Conservation (phyloP, 2,329 filamentous ascomycete species). For the Bretziella fagacearum region DNA sequence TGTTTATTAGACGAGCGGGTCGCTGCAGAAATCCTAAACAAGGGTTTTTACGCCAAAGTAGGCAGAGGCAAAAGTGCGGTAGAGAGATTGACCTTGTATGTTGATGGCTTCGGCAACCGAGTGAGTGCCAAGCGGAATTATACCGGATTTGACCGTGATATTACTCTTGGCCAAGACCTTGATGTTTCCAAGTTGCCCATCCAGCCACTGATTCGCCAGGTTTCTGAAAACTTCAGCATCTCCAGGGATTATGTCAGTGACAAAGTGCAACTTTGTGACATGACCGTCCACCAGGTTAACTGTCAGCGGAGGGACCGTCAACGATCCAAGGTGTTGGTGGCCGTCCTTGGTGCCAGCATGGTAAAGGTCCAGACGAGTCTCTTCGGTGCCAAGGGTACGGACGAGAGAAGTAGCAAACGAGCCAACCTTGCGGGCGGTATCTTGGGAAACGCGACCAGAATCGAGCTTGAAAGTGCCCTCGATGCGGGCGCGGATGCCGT, state of each 20-base stretch:
- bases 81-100: conserved; percentile 69
- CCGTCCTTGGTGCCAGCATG: conserved; percentile 51
- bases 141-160: conserved; percentile 59
- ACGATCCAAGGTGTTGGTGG: conserved; percentile 60
- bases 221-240: conserved; percentile 59
- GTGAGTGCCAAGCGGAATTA: conserved; percentile 65
- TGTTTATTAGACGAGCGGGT: conserved; percentile 12
- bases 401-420: conserved; percentile 66
- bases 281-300: conserved; percentile 64
- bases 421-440: conserved; percentile 57
- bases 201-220: conserved; percentile 77
- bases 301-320: conserved; percentile 55
- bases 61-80: conserved; percentile 42
- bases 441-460: conserved; percentile 53
- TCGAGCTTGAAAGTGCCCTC: conserved; percentile 73
- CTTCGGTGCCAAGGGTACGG: conserved; percentile 53
- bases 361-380: conserved; percentile 58
- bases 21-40: conserved; percentile 10
- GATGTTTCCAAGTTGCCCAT: conserved; percentile 55
- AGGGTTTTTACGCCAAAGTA: conserved; percentile 43
- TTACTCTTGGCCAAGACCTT: conserved; percentile 56
- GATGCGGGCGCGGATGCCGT: conserved; percentile 63
- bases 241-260: conserved; percentile 60
- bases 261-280: conserved; percentile 60
- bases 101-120: conserved; percentile 54